A percentile compares a stretch with the other conserved stretches of the same genome.
Conservation (phyloP, 164 flowering plant genomes). For the Umbellularia californica region DNA sequence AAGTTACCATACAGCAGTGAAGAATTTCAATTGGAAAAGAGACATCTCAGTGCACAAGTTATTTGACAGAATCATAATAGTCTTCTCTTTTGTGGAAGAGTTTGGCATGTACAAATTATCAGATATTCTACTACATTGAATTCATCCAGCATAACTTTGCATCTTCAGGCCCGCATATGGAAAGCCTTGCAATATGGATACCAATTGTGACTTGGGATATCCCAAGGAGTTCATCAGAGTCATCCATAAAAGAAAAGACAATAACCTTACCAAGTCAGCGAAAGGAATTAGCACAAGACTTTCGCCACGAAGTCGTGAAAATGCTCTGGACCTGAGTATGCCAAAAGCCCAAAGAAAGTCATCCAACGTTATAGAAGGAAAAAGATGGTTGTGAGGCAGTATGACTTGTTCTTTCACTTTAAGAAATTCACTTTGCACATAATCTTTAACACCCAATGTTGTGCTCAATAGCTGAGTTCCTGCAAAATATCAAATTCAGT, state of each 20-base stretch:
- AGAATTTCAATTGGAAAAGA: background rate
- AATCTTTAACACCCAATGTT: slow-evolving; percentile 69
- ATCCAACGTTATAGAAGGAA: slow-evolving; percentile 62
- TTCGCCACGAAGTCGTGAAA: slow-evolving; percentile 84
- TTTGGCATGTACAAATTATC: too few species aligned
- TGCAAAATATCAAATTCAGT: slow-evolving; percentile 22
- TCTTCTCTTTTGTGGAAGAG: background rate
- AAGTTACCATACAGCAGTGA: background rate
- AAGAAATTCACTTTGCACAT: slow-evolving; percentile 62
- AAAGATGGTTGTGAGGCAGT: slow-evolving; percentile 55
- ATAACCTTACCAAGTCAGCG: slow-evolving; percentile 65
- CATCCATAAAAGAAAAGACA: slow-evolving; percentile 1
- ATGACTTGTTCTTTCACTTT: slow-evolving; percentile 65
- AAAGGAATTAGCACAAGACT: slow-evolving; percentile 81
- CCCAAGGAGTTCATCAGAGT: too few species aligned
- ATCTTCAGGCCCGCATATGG: too few species aligned
- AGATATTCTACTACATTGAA: too few species aligned
- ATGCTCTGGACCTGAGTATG: slow-evolving; percentile 82
- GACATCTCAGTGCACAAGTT: background rate
- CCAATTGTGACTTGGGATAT: too few species aligned
- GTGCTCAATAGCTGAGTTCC: slow-evolving; percentile 86
- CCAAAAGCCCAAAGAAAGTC: slow-evolving; percentile 98
- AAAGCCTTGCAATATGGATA: too few species aligned
- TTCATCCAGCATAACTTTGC: too few species aligned
- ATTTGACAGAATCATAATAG: background rate